Percentiles rank a stretch among this genome's conserved stretches.
phyloP scores from a whole-genome alignment of 306 rosid species.

The Fragaria nilgerrensis region DNA sequence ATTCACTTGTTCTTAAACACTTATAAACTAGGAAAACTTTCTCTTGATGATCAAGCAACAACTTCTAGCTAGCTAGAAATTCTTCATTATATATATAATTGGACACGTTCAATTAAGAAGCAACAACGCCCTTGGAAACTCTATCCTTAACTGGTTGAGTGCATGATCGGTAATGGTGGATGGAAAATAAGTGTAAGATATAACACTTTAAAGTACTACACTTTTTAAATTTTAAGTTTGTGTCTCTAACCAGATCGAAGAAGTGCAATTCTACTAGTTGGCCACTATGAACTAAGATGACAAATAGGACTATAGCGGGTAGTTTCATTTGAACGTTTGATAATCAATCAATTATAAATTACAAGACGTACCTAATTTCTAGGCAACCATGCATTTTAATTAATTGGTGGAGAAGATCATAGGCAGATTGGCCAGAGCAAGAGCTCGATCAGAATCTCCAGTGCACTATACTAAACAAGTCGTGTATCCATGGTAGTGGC shows the following conservation, averaged over 20 bases:
- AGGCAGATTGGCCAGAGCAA: neutral
- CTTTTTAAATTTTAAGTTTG: neutral
- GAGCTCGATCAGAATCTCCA: neutral
- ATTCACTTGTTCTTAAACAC: too few species aligned
- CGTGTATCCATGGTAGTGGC: neutral
- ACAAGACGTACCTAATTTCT: neutral
- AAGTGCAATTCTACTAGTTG: neutral
- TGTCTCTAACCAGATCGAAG: neutral
- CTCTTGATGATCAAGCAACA: neutral
- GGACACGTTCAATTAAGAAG: too few species aligned
- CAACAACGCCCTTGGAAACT: neutral
- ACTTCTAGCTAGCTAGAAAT: neutral
- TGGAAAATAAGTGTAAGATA: neutral
- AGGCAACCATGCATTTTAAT: neutral
- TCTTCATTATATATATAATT: too few species aligned
- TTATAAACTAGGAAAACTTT: neutral
- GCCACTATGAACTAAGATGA: neutral
- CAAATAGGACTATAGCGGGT: neutral
- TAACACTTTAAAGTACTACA: neutral
- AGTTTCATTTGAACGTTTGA: neutral
- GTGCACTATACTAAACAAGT: slow-evolving; percentile 8
- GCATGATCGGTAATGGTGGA: neutral
- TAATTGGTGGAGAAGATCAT: neutral
- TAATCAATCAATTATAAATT: neutral
- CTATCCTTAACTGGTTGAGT: neutral